phyloP scores from a whole-genome alignment of 192 early-diverging fungal species.

The Backusella luteola region DNA sequence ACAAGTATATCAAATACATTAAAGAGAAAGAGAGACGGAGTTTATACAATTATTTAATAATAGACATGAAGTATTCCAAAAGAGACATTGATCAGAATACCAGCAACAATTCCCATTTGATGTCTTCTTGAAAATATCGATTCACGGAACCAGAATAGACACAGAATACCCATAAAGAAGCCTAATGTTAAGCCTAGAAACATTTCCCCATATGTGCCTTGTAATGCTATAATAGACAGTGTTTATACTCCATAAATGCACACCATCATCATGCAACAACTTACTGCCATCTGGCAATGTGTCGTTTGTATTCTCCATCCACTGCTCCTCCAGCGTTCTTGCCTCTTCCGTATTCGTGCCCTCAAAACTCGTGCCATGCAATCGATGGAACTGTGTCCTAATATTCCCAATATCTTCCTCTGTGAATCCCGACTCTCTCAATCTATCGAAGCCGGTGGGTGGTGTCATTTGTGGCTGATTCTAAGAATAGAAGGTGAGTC shows the following conservation, averaged over 20 bases:
- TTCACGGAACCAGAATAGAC: slow-evolving; percentile 55
- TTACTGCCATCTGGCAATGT: slow-evolving; percentile 58
- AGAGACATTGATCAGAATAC: slow-evolving; percentile 51
- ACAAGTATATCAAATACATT: slow-evolving; percentile 23
- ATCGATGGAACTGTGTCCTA: slow-evolving; percentile 52
- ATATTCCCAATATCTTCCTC: slow-evolving; percentile 56
- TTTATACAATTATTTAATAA: slow-evolving; percentile 28
- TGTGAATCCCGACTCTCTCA: slow-evolving; percentile 55
- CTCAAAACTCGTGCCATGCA: slow-evolving; percentile 39
- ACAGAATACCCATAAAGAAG: slow-evolving; percentile 54
- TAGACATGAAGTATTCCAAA: slow-evolving; percentile 52
- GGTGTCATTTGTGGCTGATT: slow-evolving; percentile 41
- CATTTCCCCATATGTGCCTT: slow-evolving; percentile 55
- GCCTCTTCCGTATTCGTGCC: slow-evolving; percentile 34
- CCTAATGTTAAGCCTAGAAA: slow-evolving; percentile 54
- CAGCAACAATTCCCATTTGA: slow-evolving; percentile 55
- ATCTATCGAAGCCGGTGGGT: slow-evolving; percentile 53
- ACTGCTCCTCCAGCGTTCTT: slow-evolving; percentile 49
- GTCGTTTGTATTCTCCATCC: slow-evolving; percentile 55
- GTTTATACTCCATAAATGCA: neutral
- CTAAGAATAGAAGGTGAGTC: slow-evolving; percentile 12
- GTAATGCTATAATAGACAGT: slow-evolving; percentile 16
- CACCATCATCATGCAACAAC: neutral
- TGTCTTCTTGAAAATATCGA: slow-evolving; percentile 48
- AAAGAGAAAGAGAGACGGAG: neutral